These are phyloP conservation scores for Taphrina pruni DNA, from an alignment of 1,139 yeast genomes.

Conservation along the genomic window DNA sequence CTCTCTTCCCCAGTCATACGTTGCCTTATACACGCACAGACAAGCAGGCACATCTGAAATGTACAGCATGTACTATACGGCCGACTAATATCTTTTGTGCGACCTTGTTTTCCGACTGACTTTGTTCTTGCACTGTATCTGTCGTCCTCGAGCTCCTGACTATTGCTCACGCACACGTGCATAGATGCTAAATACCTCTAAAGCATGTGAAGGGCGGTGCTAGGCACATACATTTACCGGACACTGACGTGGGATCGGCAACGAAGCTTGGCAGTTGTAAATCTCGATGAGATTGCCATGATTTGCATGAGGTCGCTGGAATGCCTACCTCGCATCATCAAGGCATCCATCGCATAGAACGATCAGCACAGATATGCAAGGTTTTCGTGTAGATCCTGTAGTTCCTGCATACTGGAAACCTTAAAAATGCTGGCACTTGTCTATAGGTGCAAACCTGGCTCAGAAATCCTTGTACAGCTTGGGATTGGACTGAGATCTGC, in stretches of 20 bases:
- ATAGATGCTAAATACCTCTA: no score
- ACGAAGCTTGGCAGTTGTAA: background rate
- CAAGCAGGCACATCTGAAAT: no score
- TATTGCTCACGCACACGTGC: no score
- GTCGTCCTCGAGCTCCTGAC: no score
- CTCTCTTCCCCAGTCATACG: no score
- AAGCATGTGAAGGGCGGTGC: no score
- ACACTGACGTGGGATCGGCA: background rate
- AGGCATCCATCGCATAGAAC: background rate
- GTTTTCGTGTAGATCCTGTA: background rate
- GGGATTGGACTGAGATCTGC: background rate
- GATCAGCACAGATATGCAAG: slow-evolving; percentile 5
- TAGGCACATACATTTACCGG: no score
- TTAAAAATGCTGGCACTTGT: background rate
- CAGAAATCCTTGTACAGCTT: background rate
- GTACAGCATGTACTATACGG: no score
- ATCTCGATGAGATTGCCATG: background rate
- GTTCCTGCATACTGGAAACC: background rate
- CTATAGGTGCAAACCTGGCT: background rate
- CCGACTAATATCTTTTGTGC: no score
- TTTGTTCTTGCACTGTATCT: no score
- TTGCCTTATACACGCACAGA: no score
- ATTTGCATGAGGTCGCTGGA: slow-evolving; percentile 1
- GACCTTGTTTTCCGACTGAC: no score
- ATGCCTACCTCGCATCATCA: background rate